Conservation (phyloP, 768 basidiomycete genomes). For the Lentinus tigrinus region DNA sequence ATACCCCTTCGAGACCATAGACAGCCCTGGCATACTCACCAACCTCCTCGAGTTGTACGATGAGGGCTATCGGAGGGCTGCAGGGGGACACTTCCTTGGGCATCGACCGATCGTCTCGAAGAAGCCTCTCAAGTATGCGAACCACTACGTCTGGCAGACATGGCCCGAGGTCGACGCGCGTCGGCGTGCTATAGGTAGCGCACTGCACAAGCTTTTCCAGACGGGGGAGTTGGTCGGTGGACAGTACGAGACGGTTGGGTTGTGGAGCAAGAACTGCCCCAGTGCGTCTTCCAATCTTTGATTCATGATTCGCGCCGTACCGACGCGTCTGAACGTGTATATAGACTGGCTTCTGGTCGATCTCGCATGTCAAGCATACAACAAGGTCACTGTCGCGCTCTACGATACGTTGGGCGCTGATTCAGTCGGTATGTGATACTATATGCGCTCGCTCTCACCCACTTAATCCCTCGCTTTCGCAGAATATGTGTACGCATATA, state of each 20-base stretch:
- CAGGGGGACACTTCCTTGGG: constrained; percentile 61
- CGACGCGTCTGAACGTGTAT: background rate
- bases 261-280: constrained; percentile 82
- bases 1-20: constrained; percentile 36
- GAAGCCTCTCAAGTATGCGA: constrained; percentile 67
- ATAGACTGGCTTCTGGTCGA: constrained; percentile 95
- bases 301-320: background rate
- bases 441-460: background rate
- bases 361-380: constrained; percentile 76
- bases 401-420: constrained; percentile 95
- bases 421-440: constrained; percentile 66
- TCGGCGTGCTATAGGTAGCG: constrained; percentile 75
- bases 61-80: constrained; percentile 51
- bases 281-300: constrained; percentile 42
- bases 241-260: constrained; percentile 74
- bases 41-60: constrained; percentile 66
- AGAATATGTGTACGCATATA: constrained; percentile 72
- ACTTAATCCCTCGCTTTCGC: constrained; percentile 20
- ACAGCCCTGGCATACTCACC: constrained; percentile 48
- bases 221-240: constrained; percentile 59
- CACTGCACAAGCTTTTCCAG: constrained; percentile 62
- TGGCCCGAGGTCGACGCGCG: constrained; percentile 72
- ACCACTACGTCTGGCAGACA: constrained; percentile 71
- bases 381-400: constrained; percentile 82
- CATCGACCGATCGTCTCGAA: constrained; percentile 62